phyloP scores from a whole-genome alignment of 495 filamentous ascomycete species.

The Penicillium ochrochloron region DNA sequence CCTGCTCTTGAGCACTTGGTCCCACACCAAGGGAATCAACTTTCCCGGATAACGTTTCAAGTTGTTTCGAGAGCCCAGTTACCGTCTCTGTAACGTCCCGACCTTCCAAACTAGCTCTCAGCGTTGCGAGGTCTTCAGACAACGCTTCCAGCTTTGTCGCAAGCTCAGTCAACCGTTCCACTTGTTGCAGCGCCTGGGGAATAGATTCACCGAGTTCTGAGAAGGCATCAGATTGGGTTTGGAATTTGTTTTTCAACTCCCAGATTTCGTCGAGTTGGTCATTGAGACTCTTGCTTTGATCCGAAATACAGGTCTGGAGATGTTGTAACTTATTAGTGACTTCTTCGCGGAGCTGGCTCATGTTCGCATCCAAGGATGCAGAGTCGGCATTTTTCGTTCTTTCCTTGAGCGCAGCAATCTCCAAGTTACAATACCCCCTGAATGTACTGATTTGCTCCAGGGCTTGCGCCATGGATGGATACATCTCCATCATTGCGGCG shows the following conservation, averaged over 20 bases:
- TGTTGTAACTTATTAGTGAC: background rate
- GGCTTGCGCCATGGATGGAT: constrained; percentile 28
- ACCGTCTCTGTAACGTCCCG: background rate
- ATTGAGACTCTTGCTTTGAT: background rate
- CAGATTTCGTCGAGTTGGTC: constrained; percentile 3
- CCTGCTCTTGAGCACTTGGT: background rate
- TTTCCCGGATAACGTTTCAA: background rate
- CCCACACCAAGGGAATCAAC: background rate
- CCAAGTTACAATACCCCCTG: background rate
- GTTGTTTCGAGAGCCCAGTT: background rate
- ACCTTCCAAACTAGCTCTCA: background rate
- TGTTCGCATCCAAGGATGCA: background rate
- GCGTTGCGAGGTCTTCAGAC: background rate
- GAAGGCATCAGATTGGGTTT: constrained; percentile 7
- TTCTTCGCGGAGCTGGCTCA: background rate
- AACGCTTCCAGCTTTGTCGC: background rate
- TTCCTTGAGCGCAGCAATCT: constrained; percentile 7
- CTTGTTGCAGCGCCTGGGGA: constrained; percentile 3
- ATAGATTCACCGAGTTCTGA: constrained; percentile 8
- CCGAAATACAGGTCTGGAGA: background rate
- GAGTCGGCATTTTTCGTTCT: background rate
- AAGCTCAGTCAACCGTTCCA: background rate
- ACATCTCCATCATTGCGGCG: constrained; percentile 44
- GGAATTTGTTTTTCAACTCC: constrained; percentile 9
- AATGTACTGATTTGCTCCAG: background rate